phyloP scores from a whole-genome alignment of 2,329 filamentous ascomycete genomes.

The Colletotrichum ledebouriae region DNA sequence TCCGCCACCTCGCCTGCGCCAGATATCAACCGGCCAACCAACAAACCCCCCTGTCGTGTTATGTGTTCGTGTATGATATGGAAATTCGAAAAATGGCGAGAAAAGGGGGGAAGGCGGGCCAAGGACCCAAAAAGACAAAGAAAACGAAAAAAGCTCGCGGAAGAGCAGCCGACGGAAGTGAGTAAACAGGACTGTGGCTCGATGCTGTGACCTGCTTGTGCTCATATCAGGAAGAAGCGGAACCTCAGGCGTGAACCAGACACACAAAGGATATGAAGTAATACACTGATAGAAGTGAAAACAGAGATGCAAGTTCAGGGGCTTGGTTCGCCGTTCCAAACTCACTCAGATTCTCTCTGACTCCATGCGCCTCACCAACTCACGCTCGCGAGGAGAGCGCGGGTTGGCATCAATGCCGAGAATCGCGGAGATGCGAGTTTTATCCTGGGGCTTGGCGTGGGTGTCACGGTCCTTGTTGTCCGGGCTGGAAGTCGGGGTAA shows the following conservation, averaged over 20 bases:
- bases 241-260: conserved; percentile 33
- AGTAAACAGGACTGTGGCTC: conserved; percentile 35
- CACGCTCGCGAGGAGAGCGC: conserved; percentile 68
- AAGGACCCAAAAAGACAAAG: conserved; percentile 7
- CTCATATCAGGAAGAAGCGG: conserved; percentile 14
- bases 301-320: not conserved
- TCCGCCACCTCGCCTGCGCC: conserved; percentile 27
- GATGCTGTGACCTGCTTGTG: conserved; percentile 32
- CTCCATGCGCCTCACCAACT: conserved; percentile 69
- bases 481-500: conserved; percentile 67
- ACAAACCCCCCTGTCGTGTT: conserved; percentile 20
- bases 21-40: conserved; percentile 14
- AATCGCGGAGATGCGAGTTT: conserved; percentile 74
- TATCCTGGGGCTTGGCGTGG: conserved; percentile 61
- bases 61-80: conserved; percentile 34
- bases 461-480: conserved; percentile 58
- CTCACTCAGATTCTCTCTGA: conserved; percentile 57
- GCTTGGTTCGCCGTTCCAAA: conserved; percentile 31
- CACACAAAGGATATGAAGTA: conserved; percentile 35
- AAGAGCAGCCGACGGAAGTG: conserved; percentile 29
- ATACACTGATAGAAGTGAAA: conserved; percentile 42
- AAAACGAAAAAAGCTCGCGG: conserved; percentile 1
- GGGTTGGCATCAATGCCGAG: conserved; percentile 72
- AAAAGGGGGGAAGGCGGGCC: conserved; percentile 2
- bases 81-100: conserved; percentile 8